phyloP scores from a whole-genome alignment of 192 early-diverging fungal genomes.

The Umbelopsis sp. region DNA sequence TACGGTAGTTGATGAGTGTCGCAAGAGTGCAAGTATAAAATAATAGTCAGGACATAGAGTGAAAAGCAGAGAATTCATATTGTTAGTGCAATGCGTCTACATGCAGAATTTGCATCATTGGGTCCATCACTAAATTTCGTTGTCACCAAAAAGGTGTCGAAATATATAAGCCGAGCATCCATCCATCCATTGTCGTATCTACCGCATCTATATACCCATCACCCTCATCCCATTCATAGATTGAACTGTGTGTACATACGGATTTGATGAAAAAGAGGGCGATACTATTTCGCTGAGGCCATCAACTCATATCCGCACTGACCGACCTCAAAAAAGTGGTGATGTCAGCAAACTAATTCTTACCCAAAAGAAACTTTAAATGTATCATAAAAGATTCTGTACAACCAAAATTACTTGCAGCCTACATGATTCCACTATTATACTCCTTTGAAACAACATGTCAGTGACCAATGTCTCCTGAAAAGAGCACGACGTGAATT shows the following conservation, averaged over 20 bases:
- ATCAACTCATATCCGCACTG: background rate
- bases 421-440: too few species aligned
- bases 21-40: background rate
- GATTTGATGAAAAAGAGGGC: conserved; percentile 19
- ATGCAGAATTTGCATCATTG: too few species aligned
- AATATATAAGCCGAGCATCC: background rate
- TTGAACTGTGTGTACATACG: background rate
- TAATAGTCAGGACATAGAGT: background rate
- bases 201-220: background rate
- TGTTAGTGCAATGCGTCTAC: background rate
- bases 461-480: too few species aligned
- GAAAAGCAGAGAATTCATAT: background rate
- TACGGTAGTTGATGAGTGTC: background rate
- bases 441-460: too few species aligned
- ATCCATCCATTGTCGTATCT: conserved; percentile 11
- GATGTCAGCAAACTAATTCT: too few species aligned
- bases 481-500: too few species aligned
- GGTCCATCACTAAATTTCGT: too few species aligned
- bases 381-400: too few species aligned
- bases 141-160: background rate
- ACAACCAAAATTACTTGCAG: too few species aligned
- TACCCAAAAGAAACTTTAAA: too few species aligned
- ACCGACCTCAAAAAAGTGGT: too few species aligned
- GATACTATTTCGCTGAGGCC: background rate
- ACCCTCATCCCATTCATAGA: background rate